These are phyloP conservation scores for Starmerella bombicola DNA, from an alignment of 805 yeast genomes.

Conservation along the genomic window DNA sequence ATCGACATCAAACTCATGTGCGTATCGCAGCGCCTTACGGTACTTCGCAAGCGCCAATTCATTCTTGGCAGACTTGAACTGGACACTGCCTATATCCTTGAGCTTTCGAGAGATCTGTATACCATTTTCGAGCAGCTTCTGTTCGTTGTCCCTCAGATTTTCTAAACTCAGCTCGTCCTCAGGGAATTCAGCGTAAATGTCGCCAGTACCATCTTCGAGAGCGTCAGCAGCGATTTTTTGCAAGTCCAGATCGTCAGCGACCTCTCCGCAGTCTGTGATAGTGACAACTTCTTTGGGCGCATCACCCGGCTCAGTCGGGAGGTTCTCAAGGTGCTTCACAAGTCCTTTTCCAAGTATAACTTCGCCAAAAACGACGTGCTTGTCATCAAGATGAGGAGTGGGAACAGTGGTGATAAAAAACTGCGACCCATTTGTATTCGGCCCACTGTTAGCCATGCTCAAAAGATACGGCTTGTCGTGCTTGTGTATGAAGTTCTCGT, in stretches of 20 bases:
- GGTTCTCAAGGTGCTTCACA: conserved; percentile 64
- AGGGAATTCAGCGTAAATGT: conserved; percentile 59
- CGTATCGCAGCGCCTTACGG: conserved; percentile 54
- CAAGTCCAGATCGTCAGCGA: conserved; percentile 46
- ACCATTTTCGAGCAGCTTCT: conserved; percentile 30
- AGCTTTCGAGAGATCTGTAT: conserved; percentile 50
- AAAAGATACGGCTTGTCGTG: conserved; percentile 80
- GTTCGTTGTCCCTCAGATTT: conserved; percentile 39
- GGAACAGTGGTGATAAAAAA: conserved; percentile 86
- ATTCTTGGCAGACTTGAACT: conserved; percentile 53
- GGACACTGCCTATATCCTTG: conserved; percentile 66
- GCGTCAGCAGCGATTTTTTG: conserved; percentile 29
- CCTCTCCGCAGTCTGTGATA: conserved; percentile 66
- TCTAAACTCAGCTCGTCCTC: conserved; percentile 63
- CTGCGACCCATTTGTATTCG: conserved; percentile 91
- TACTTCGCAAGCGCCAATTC: conserved; percentile 54
- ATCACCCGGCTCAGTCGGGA: conserved; percentile 52
- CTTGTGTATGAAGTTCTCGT: conserved; percentile 64
- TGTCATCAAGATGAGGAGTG: conserved; percentile 89
- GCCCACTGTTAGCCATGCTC: conserved; percentile 96
- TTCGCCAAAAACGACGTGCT: conserved; percentile 93
- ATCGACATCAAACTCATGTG: conserved; percentile 62
- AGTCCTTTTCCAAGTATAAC: conserved; percentile 74
- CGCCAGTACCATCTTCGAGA: conserved; percentile 78
- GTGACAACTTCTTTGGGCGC: conserved; percentile 59